Percentiles rank a stretch among this genome's conserved stretches.
phyloP scores from a whole-genome alignment of 2,329 filamentous ascomycete species.

The Ceratocystis diversiconidia region DNA sequence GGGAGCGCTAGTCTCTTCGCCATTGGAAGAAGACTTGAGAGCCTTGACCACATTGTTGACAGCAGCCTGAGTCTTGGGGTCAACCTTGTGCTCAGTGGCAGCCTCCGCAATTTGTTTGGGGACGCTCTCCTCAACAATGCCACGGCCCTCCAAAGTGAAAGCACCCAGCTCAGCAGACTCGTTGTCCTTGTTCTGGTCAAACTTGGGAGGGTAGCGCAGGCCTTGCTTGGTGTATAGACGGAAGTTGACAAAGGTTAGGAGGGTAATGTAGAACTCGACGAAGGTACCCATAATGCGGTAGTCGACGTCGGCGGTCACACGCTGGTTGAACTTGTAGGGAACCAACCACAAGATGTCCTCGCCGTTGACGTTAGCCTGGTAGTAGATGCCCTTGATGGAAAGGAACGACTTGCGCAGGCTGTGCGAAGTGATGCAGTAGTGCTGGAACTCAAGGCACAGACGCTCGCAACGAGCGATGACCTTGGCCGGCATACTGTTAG shows the following conservation, averaged over 20 bases:
- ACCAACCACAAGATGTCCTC: conserved; percentile 96
- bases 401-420: conserved; percentile 91
- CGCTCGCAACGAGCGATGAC: conserved; percentile 92
- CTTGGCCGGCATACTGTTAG: conserved; percentile 77
- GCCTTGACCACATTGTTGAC: conserved; percentile 56
- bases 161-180: conserved; percentile 79
- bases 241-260: conserved; percentile 93
- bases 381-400: conserved; percentile 98
- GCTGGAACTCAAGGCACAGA: conserved; percentile 88
- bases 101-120: conserved; percentile 32
- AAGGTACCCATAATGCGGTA: conserved; percentile 99
- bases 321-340: conserved; percentile 95
- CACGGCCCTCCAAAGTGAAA: conserved; percentile 68
- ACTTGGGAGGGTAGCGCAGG: conserved; percentile 89
- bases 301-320: conserved; percentile 84
- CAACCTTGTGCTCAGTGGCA: conserved; percentile 36
- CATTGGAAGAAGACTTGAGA: conserved; percentile 42
- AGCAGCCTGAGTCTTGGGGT: conserved; percentile 49
- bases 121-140: conserved; percentile 10
- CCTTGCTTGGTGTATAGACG: conserved; percentile 82
- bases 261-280: conserved; percentile 94
- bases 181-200: conserved; percentile 75
- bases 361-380: conserved; percentile 92
- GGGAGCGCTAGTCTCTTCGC: conserved; percentile 29
- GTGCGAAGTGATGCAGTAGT: conserved; percentile 88